Base-by-base conservation (phyloP, 2,329 filamentous ascomycete species). In the Fusarium coicis region DNA sequence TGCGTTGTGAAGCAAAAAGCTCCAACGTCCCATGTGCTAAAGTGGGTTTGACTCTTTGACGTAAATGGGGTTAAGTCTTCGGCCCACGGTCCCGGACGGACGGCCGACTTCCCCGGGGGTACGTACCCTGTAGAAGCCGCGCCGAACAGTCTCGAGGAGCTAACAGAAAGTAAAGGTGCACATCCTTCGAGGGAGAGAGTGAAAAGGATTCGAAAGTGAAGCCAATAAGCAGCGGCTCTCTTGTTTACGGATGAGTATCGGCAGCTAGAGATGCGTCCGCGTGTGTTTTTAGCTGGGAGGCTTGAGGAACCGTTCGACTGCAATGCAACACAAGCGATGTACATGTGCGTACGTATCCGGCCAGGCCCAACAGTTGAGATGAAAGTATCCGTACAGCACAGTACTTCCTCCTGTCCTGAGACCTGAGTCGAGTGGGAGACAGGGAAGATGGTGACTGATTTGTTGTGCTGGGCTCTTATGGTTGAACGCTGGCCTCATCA, bases 181-280 rank as follows among this genome's bases (percentile, higher is more conserved):
- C 56, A 50, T 52, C 30, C 37, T 50, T n/a, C 40, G 34, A 30
- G 28, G 21, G 36, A 37, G 50, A 57, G 34, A 28, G 39, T 16
- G 16, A 53, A 53, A 16, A 32, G 43, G 58, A 52, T n/a, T 72
- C 47, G 19, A 71, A 34, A 26, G 21, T 32, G 26, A 61, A 53
- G 32, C 70, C 70, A 73, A 73, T 73, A 46, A 55, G 39, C 37
- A 49, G 21, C 28, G 23, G 7, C 23, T 44, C 32, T 43, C 36
- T 34, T 63, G 50, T 74, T 71, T 44, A 42, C 39, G 49, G 53
- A 50, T 40, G 54, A 59, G 57, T 39, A 26, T 59, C 70, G 70
- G 71, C 71, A 74, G 61, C 68, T 72, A 74, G 63, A 26, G 44
- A 56, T 74, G 71, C 71, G 53, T 74, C 70, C 70, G 70, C 64